phyloP scores from a whole-genome alignment of 208 protist species.

The Acanthamoeba lugdunensis region DNA sequence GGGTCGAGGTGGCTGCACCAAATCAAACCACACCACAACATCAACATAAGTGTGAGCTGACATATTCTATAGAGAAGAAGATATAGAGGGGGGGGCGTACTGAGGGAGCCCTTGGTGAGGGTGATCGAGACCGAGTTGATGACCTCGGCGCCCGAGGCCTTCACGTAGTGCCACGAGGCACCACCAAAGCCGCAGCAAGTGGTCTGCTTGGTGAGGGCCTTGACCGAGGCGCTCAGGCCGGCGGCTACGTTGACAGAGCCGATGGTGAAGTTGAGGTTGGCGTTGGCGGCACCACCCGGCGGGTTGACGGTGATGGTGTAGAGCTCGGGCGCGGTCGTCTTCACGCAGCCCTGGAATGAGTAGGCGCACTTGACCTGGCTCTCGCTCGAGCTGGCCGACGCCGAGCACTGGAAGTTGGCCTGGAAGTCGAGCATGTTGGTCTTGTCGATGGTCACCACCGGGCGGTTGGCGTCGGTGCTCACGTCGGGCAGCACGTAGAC shows the following conservation, averaged over 20 bases:
- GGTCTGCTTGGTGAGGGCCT: background rate
- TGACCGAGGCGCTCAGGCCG: background rate
- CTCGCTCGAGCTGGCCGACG: background rate
- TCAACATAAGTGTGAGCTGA: too few species aligned
- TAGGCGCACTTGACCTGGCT: background rate
- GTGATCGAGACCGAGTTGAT: background rate
- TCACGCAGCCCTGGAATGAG: background rate
- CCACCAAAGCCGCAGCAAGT: background rate
- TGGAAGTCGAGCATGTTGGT: background rate
- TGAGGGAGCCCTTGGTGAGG: background rate
- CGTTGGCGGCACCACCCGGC: background rate
- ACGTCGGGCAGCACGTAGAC: background rate
- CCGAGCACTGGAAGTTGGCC: background rate
- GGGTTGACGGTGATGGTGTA: background rate
- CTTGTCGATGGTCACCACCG: background rate
- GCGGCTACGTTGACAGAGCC: background rate
- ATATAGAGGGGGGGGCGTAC: background rate
- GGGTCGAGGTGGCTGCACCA: background rate
- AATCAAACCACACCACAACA: too few species aligned
- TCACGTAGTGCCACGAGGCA: background rate
- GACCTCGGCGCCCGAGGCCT: background rate
- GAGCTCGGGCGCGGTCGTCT: background rate
- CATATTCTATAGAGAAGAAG: too few species aligned
- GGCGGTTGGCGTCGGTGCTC: background rate
- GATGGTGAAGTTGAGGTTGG: background rate